These are phyloP conservation scores for Punica granatum DNA, from an alignment of 345 rosid genomes.

Conservation along the genomic window DNA sequence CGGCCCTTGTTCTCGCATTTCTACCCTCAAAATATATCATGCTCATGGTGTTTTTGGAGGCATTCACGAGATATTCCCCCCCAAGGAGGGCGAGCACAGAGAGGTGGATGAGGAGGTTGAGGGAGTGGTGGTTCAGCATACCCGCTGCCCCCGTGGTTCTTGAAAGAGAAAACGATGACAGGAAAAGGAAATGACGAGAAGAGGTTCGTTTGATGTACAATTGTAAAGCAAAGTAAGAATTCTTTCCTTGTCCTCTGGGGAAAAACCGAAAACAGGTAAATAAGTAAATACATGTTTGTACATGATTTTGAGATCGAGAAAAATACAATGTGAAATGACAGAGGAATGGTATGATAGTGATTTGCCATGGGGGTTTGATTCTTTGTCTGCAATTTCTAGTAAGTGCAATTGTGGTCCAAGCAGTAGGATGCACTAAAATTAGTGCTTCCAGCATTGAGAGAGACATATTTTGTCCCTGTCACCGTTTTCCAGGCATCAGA, in stretches of 20 bases:
- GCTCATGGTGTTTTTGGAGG: conserved; percentile 49
- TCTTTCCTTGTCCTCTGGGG: background rate
- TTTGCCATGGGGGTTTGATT: background rate
- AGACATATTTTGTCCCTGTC: background rate
- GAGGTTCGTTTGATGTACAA: background rate
- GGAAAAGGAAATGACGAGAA: conserved; percentile 47
- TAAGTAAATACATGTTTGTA: background rate
- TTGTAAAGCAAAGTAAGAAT: background rate
- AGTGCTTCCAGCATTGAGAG: background rate
- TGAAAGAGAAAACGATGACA: conserved; percentile 62
- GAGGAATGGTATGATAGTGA: background rate
- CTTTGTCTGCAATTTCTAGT: background rate
- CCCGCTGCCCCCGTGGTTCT: conserved; percentile 87
- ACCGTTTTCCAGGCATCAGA: background rate
- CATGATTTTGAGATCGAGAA: background rate
- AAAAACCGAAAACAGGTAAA: background rate
- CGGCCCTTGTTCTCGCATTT: conserved; percentile 39
- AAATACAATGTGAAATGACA: background rate
- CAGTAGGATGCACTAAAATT: background rate
- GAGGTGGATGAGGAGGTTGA: conserved; percentile 65
- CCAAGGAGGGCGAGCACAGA: conserved; percentile 62
- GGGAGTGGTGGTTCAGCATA: conserved; percentile 98
- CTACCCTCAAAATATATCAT: conserved; percentile 55
- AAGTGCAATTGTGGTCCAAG: conserved; percentile 1
- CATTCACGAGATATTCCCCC: conserved; percentile 76